These are phyloP conservation scores for Neltuma alba DNA, from an alignment of 306 rosid species.

Conservation along the genomic window DNA sequence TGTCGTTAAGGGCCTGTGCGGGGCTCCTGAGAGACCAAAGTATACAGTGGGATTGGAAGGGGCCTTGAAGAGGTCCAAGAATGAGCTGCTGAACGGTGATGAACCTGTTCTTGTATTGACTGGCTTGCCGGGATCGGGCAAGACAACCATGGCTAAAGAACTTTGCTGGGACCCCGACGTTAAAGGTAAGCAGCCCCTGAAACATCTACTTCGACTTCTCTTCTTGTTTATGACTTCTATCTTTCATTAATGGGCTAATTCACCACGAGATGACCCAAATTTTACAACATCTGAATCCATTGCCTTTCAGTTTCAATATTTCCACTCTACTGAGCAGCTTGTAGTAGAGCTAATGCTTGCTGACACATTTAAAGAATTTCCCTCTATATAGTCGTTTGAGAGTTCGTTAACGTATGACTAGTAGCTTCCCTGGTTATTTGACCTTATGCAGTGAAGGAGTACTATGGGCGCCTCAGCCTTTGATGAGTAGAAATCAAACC, in stretches of 20 bases:
- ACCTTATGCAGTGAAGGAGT: background rate
- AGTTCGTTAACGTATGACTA: background rate
- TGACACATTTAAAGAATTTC: background rate
- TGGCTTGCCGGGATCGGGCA: slow-evolving; percentile 64
- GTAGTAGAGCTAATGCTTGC: background rate
- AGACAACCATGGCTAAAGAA: slow-evolving; percentile 57
- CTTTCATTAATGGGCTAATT: background rate
- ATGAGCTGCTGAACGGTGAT: slow-evolving; percentile 38
- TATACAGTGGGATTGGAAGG: slow-evolving; percentile 50
- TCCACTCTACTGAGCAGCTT: background rate
- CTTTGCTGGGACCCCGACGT: slow-evolving; percentile 54
- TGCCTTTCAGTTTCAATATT: background rate
- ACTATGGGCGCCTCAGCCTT: background rate
- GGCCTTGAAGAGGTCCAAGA: slow-evolving; percentile 46
- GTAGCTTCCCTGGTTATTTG: background rate
- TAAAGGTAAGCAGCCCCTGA: slow-evolving; percentile 39
- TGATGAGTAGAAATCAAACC: background rate
- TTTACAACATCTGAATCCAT: background rate
- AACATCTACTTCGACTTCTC: background rate
- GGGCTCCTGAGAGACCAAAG: slow-evolving; percentile 42
- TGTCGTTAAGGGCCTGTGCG: slow-evolving; percentile 15
- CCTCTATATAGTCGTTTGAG: background rate
- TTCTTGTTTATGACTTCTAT: background rate
- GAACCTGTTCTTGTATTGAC: slow-evolving; percentile 44
- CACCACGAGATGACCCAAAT: background rate